Evolutionary conservation across 1,139 yeast genomes (phyloP), one percentile per base, ranked within the genome.

Genomic region (Saccharomycopsis crataegensis): DNA sequence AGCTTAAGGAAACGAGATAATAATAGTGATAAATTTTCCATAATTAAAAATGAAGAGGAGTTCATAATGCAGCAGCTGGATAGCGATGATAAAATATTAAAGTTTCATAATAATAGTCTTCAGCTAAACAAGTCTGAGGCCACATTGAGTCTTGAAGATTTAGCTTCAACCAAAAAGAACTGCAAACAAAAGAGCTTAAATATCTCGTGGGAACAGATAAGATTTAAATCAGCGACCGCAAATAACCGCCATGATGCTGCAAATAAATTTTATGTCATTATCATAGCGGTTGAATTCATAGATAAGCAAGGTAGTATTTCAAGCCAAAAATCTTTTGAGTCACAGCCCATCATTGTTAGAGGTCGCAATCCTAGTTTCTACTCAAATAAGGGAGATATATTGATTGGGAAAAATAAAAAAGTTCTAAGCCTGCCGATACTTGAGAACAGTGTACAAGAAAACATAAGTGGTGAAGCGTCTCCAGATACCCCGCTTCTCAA

Each of bases 361-460:
- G 80, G 80, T 6, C 65, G 80, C 55, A 75, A 75, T 56, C 80
- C 80, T 14, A 71, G 74, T 34, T 76, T 76, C 56, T 76, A 76
- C 59, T 68, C 74, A 22, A 75, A 73, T 50, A 66, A 75, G 56
- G 73, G 72, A 37, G 80, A 76, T 61, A 59, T 75, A 17, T 59
- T 74, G 52, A 72, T 76, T 28, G 56, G 59, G 6, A 52, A 49
- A n/a, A 34, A 56, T 31, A 59, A 46, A 55, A 62, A 16, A 58
- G 16, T 32, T 8, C 14, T n/a, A 1, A 56, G 61, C 61, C 51
- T 61, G 32, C 61, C 59, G 28, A 65, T 64, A 32, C 40, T 36
- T 36, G n/a, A 36, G 5, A 36, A 5, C 11, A 11, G n/a, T 11
- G 2, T 36, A 36, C 28, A 22, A 22, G 28, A 22, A 22, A 22